Conservation (phyloP, 306 rosid genomes). For the Mimosa pudica region DNA sequence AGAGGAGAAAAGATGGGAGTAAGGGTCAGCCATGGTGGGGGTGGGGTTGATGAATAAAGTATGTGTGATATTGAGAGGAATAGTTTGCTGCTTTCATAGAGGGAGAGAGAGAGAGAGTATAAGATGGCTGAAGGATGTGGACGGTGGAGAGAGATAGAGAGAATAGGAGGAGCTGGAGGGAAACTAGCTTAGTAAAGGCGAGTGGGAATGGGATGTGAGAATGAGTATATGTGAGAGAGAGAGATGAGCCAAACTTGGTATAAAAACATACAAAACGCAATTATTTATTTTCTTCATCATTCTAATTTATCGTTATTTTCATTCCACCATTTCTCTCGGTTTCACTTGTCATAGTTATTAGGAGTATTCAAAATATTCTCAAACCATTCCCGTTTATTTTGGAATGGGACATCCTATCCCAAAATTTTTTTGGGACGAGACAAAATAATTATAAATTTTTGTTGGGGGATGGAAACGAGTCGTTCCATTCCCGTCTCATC, state of each 20-base stretch:
- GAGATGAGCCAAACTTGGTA: background rate
- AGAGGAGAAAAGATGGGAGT: conserved; percentile 45
- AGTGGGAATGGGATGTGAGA: conserved; percentile 7
- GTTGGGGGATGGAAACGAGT: no score
- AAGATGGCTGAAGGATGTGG: conserved; percentile 85
- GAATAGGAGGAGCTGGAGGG: background rate
- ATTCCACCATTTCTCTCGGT: conserved; percentile 15
- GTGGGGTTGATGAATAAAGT: conserved; percentile 22
- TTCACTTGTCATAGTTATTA: background rate
- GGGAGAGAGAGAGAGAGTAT: conserved; percentile 58
- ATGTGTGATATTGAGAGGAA: conserved; percentile 42
- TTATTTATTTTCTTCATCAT: conserved; percentile 1
- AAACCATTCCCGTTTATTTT: no score
- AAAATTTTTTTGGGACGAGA: no score
- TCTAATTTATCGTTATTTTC: background rate
- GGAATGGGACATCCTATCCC: no score
- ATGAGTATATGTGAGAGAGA: background rate
- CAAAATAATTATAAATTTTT: no score
- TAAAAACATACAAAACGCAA: conserved; percentile 13
- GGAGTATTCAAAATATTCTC: no score
- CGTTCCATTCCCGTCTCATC: no score
- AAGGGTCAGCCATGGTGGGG: conserved; percentile 50
- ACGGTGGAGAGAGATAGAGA: conserved; percentile 58
- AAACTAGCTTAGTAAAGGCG: conserved; percentile 24
- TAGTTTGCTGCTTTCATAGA: conserved; percentile 57